A percentile compares a stretch with the other conserved stretches of the same genome.
Conservation (phyloP, 352 stramenopile species). For the Phytopythium litorale region DNA sequence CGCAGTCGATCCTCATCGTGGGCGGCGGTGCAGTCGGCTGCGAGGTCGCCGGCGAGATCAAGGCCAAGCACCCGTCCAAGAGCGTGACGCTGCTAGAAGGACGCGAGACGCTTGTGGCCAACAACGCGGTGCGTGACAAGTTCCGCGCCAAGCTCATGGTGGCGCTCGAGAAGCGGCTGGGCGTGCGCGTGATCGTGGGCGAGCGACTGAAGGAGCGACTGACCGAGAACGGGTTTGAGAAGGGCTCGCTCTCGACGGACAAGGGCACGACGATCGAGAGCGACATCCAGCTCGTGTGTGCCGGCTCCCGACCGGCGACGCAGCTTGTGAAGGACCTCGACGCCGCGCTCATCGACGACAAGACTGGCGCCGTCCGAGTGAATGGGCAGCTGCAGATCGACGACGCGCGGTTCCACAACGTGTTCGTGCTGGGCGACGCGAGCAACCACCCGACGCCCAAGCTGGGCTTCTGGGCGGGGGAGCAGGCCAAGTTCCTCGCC, state of each 20-base stretch:
- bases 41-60: constrained; percentile 33
- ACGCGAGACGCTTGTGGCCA: constrained; percentile 16
- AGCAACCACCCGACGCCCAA: constrained; percentile 36
- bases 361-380: constrained; percentile 18
- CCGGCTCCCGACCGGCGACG: constrained; percentile 16
- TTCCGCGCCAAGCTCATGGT: constrained; percentile 15
- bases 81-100: constrained; percentile 27
- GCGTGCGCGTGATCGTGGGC: constrained; percentile 21
- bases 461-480: constrained; percentile 24
- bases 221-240: constrained; percentile 20
- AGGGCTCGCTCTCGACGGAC: constrained; percentile 16
- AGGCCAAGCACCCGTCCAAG: constrained; percentile 25
- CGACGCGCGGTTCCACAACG: constrained; percentile 16
- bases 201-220: constrained; percentile 20
- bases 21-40: constrained; percentile 30
- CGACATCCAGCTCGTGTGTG: constrained; percentile 32
- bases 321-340: constrained; percentile 19
- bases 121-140: constrained; percentile 15
- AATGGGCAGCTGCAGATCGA: constrained; percentile 27
- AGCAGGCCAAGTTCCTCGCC: constrained; percentile 27
- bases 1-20: constrained; percentile 22
- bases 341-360: constrained; percentile 11
- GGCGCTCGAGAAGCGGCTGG: constrained; percentile 13
- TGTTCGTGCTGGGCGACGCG: constrained; percentile 35
- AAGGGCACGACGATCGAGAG: constrained; percentile 29